Evolutionary conservation across 495 filamentous ascomycete species (phyloP).

Genomic region (Aspergillus nanangensis): DNA sequence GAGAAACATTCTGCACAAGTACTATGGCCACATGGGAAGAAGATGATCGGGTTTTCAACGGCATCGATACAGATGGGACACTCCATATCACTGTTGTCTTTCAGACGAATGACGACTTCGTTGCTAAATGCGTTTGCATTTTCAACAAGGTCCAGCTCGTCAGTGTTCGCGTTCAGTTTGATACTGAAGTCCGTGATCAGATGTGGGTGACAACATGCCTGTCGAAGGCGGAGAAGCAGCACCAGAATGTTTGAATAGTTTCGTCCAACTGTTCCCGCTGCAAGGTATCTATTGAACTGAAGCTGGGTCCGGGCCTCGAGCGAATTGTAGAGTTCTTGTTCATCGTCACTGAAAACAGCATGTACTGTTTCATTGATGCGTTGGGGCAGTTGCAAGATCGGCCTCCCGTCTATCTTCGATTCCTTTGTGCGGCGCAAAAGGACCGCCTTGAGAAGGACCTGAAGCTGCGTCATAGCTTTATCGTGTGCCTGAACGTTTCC

Average conservation of each 20-base stretch:
- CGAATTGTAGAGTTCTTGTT: conserved; percentile 65
- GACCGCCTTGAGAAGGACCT: conserved; percentile 76
- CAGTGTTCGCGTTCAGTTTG: conserved; percentile 44
- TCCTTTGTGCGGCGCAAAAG: conserved; percentile 82
- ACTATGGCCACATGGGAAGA: conserved; percentile 82
- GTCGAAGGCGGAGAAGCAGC: conserved; percentile 75
- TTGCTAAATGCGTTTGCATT: conserved; percentile 60
- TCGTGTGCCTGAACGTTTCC: conserved; percentile 23
- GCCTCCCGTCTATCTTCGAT: conserved; percentile 78
- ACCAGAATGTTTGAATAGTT: conserved; percentile 85
- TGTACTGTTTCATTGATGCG: conserved; percentile 63
- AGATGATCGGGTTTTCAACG: conserved; percentile 69
- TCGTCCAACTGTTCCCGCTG: conserved; percentile 63
- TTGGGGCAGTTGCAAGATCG: conserved; percentile 70
- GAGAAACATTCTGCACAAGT: conserved; percentile 77
- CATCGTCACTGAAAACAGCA: conserved; percentile 70
- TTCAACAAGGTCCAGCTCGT: conserved; percentile 59
- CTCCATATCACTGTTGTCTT: conserved; percentile 52
- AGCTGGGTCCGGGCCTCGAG: conserved; percentile 65
- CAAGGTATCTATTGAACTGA: conserved; percentile 74
- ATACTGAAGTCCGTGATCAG: conserved; percentile 72
- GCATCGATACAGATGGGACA: conserved; percentile 83
- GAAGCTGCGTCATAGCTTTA: conserved; percentile 65
- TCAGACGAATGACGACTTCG: conserved; percentile 65
- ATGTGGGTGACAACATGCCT: conserved; percentile 90